phyloP scores from a whole-genome alignment of 2,329 filamentous ascomycete genomes.

The Monosporascus sp. region DNA sequence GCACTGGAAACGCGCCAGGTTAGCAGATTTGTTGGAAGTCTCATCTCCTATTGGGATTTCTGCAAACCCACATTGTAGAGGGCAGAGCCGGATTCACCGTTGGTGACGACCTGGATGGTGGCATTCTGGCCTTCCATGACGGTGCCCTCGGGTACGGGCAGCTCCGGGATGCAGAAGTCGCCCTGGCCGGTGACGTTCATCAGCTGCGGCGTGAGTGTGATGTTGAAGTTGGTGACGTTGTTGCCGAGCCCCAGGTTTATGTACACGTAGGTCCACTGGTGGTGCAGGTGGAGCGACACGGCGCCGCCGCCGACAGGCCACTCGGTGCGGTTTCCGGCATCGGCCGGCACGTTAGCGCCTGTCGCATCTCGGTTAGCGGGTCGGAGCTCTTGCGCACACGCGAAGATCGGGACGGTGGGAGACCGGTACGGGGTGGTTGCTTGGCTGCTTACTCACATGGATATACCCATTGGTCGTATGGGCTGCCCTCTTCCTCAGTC shows the following conservation, averaged over 20 bases:
- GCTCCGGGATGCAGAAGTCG: slow-evolving; percentile 58
- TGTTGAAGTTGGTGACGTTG: slow-evolving; percentile 60
- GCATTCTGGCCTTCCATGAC: slow-evolving; percentile 56
- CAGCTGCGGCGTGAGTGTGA: slow-evolving; percentile 56
- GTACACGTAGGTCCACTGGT: slow-evolving; percentile 47
- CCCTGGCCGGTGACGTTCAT: slow-evolving; percentile 57
- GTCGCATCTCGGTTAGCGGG: neutral
- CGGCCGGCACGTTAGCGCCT: slow-evolving; percentile 45
- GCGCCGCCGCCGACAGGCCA: slow-evolving; percentile 48
- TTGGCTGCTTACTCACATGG: slow-evolving; percentile 37
- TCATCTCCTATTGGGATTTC: slow-evolving; percentile 4
- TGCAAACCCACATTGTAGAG: slow-evolving; percentile 56
- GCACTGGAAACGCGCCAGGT: slow-evolving; percentile 43
- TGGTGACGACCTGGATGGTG: slow-evolving; percentile 64
- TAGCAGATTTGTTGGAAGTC: neutral
- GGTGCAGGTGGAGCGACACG: slow-evolving; percentile 44
- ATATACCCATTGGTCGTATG: slow-evolving; percentile 44
- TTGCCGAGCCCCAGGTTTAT: slow-evolving; percentile 47
- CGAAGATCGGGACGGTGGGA: neutral
- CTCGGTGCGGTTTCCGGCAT: slow-evolving; percentile 41
- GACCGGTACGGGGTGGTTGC: neutral
- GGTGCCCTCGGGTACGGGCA: slow-evolving; percentile 46
- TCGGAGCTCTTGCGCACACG: neutral
- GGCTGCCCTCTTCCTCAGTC: slow-evolving; percentile 21
- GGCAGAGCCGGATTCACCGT: slow-evolving; percentile 51